Base-by-base conservation (phyloP, 305 asterid species). In the Lippia alba region DNA sequence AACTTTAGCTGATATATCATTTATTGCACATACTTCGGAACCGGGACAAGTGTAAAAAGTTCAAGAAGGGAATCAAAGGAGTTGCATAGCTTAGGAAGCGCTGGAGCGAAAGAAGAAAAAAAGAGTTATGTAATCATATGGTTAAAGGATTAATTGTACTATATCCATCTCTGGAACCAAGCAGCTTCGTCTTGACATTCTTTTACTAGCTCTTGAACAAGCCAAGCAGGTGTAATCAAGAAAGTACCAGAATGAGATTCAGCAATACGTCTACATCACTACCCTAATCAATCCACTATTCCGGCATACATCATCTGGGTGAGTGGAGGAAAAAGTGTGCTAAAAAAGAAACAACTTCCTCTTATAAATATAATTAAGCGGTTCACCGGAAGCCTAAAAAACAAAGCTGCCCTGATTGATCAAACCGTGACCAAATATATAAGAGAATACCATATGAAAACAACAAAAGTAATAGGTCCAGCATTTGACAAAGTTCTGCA, bases 401-500 rank as follows among this genome's bases (percentile, higher is more conserved):
- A 32, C 34, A 66, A 32, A 49, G 61, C 51, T 51, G 40, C 59
- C 73, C 17, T 50, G 18, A 46, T 41, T 12, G 41, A 8, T 36
- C 41, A 36, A 8, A 8, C 41, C 5, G 41, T 14, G 4, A 14
- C 53, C 70, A 72, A 64, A 51, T 32, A 18, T 20, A 63, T 58
- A 64, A 59, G 69, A 50, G 48, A 15, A 50, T 33, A 53, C 57
- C 56, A 71, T 55, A 44, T 61, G 59, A 63, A 62, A 24, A 67
- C 70, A 58, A 55, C 33, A 44, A 41, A 24, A 63, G 30, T 55
- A 60, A 54, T 62, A 75, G 45, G 61, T 24, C 30, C 30, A 24
- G 30, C 30, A 64, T 66, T 69, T 46, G 59, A 57, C 66, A 58
- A n/a, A 60, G 66, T 57, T 69, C 45, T 30, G 69, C 48, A 64